phyloP scores from a whole-genome alignment of 352 stramenopile species.

The Globisporangium nunn region DNA sequence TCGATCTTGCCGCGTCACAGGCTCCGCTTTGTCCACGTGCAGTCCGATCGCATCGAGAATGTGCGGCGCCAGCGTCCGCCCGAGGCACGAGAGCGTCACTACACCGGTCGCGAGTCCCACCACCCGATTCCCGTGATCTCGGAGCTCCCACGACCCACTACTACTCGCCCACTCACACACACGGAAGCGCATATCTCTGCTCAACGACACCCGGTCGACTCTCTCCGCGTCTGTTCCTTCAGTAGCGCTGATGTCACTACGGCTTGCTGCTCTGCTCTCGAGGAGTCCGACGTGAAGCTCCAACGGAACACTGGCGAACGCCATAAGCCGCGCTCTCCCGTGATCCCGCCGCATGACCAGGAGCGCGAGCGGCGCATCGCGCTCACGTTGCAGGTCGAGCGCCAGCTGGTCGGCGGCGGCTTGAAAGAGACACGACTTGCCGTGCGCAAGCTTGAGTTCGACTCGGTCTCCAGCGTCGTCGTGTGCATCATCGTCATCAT shows the following conservation, averaged over 20 bases:
- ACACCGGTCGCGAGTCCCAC: constrained; percentile 19
- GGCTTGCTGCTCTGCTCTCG: neutral
- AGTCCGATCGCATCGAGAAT: constrained; percentile 24
- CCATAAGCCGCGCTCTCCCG: constrained; percentile 24
- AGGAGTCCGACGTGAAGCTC: constrained; percentile 21
- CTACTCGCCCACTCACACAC: constrained; percentile 39
- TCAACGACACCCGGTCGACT: neutral
- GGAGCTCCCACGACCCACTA: constrained; percentile 27
- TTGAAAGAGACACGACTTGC: constrained; percentile 52
- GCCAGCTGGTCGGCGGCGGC: constrained; percentile 17
- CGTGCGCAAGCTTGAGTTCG: constrained; percentile 19
- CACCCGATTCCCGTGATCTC: constrained; percentile 17
- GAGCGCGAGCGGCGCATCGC: constrained; percentile 21
- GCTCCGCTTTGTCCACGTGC: constrained; percentile 11
- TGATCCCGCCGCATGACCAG: constrained; percentile 28
- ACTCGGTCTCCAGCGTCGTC: neutral
- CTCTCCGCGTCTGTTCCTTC: neutral
- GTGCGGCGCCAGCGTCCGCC: constrained; percentile 28
- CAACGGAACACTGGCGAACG: constrained; percentile 27
- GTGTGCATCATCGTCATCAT: neutral
- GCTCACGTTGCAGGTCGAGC: constrained; percentile 20
- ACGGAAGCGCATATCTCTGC: constrained; percentile 12
- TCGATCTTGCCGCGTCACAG: neutral
- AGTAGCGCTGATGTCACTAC: neutral
- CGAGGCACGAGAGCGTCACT: constrained; percentile 41